Base-by-base conservation (phyloP, 75 land plant genomes). In the Adiantum capillusveneris region DNA sequence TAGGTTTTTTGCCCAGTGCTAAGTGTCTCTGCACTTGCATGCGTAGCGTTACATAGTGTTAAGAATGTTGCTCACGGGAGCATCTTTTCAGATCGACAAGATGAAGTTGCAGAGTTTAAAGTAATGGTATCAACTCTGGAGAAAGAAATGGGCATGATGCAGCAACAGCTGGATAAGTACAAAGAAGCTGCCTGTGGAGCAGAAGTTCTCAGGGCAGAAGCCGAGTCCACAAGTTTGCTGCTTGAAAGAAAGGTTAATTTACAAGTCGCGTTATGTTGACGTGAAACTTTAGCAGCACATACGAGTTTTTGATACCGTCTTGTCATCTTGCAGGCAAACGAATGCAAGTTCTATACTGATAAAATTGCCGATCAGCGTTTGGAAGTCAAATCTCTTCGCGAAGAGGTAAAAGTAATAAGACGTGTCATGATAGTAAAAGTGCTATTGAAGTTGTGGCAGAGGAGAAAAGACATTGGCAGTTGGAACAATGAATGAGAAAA, bases 101-200 rank as follows among this genome's bases (percentile, higher is more conserved):
- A 89, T 45, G 84, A 82, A 17, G 81, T 86, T 56, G 60, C 81
- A 18, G 87, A 90, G 51, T 80, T 94, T 44, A 90, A 81, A 75
- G 80, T 73, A 25, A 69, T 86, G 78, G 76, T 89, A 61, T 72
- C 87, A 44, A 81, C 88, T 42, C 60, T 94, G 29, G 91, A 92
- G 28, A 79, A 79, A 28, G 74, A 86, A 54, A 94, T 89, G 87
- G 54, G 72, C 13, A 46, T 70, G 45, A 89, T 94, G 85, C 98
- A 94, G 65, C 49, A 34, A 39, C 85, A 94, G 53, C 59, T 94
- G 21, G 67, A 63, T 68, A 79, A 86, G 58, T 77, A 69, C 56
- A 89, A 89, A 65, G 90, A 88, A 60, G 68, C 87, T 53, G 81
- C 91, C 57, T 42, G 73, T 44, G 79, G 79, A 68, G 66, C 91